Conservation (phyloP, 257 asterid genomes). For the Ophiorrhiza pumila region DNA sequence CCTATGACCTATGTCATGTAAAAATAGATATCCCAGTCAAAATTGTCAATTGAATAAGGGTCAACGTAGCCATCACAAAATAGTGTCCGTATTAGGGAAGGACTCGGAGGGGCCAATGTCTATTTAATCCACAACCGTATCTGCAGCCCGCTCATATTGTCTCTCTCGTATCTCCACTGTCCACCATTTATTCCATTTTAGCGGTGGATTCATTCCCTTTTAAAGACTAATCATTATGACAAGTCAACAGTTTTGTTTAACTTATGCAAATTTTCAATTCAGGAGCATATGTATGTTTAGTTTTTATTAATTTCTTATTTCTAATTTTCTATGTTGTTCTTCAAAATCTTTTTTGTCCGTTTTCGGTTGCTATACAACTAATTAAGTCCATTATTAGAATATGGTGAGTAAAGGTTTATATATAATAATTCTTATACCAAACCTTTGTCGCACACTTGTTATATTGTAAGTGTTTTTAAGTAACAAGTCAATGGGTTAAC, state of each 20-base stretch:
- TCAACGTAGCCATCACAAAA: slow-evolving; percentile 15
- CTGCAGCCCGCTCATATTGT: neutral
- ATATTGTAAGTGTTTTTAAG: too few species aligned
- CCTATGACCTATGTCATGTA: neutral
- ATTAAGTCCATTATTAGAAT: too few species aligned
- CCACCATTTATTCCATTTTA: neutral
- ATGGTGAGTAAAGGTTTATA: too few species aligned
- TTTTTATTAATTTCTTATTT: too few species aligned
- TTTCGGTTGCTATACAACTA: too few species aligned
- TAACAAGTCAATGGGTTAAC: too few species aligned
- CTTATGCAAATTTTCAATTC: too few species aligned
- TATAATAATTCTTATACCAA: too few species aligned
- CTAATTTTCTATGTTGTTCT: neutral
- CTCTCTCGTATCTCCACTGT: neutral
- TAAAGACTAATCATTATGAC: neutral
- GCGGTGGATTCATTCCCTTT: neutral
- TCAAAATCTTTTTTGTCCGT: too few species aligned
- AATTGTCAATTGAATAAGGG: neutral
- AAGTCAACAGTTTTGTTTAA: neutral
- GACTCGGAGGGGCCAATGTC: neutral
- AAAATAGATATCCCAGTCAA: too few species aligned
- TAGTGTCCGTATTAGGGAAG: neutral
- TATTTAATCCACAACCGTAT: neutral
- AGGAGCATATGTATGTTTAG: too few species aligned
- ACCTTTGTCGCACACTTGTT: too few species aligned